Evolutionary conservation across 2,329 filamentous ascomycete genomes (phyloP), one percentile per base, ranked within the genome.

Genomic region (Ophiostoma ips): DNA sequence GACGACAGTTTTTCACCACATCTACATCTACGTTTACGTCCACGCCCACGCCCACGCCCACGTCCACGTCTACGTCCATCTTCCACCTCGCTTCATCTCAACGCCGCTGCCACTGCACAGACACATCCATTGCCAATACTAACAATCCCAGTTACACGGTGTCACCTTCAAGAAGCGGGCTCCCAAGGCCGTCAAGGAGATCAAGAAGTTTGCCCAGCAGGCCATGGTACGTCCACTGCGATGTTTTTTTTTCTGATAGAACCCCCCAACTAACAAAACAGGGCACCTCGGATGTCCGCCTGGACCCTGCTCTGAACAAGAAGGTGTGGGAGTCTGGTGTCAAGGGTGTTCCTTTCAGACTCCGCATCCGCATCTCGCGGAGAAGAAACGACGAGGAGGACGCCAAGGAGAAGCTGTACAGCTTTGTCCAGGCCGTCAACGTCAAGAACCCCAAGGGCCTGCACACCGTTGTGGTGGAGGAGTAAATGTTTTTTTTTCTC

Each of bases 301-400:
- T 98, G 68, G 92, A 98, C 81, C 92, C 92, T 67, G 85, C 92
- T 76, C 77, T 98, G 67, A 98, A 98, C 85, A 98, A 98, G 87
- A 96, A 98, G 82, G 90, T 98, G 71, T 98, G 92, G 92, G 92
- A 98, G 76, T 78, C 84, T 68, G 92, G 92, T 72, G 83, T 98
- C 79, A 98, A 96, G 86, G 94, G 92, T 67, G 89, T 95, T 61
- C 87, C 90, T 62, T 96, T 84, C 85, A 84, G 94, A 73, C 79
- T 98, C 64, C 90, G 92, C 66, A 83, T 98, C 68, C 88, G 94
- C 75, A 95, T 98, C 76, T 95, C 88, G 68, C 87, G 92, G 75
- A 94, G 94, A 83, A 87, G 92, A 82, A 98, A 98, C 77, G 92
- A 98, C 72, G 92, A 96, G 80, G 92, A 98, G 77, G 87, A 87